These are phyloP conservation scores for Rhizopus delemar DNA, from an alignment of 371 early-diverging fungal species.

Conservation along the genomic window DNA sequence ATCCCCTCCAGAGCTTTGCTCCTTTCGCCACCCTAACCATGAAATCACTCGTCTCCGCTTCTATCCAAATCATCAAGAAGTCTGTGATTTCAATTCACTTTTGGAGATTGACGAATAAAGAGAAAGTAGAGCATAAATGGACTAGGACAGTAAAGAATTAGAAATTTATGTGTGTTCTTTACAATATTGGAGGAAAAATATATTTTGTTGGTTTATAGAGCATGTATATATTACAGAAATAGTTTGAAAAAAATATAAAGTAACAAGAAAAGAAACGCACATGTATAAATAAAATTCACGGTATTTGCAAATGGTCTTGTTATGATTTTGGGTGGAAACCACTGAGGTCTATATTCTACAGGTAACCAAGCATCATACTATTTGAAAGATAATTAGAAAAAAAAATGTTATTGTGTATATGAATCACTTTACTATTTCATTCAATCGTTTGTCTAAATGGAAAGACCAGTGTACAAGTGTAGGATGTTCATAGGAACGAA, in stretches of 20 bases:
- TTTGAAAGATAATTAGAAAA: background rate
- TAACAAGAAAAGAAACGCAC: background rate
- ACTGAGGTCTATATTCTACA: constrained; percentile 1
- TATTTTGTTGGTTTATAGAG: constrained; percentile 53
- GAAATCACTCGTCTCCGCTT: constrained; percentile 28
- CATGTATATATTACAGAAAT: constrained; percentile 7
- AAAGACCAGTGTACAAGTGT: constrained; percentile 9
- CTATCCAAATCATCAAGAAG: constrained; percentile 55
- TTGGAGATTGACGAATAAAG: constrained; percentile 77
- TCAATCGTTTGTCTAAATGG: constrained; percentile 4
- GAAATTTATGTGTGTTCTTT: background rate
- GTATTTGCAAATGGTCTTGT: constrained; percentile 7
- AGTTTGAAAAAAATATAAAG: constrained; percentile 5
- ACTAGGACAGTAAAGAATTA: constrained; percentile 37
- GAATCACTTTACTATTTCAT: constrained; percentile 5
- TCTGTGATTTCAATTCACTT: constrained; percentile 67
- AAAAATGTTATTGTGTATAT: background rate
- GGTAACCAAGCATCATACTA: constrained; percentile 13
- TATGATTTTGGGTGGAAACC: background rate
- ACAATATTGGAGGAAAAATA: constrained; percentile 14
- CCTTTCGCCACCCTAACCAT: constrained; percentile 78
- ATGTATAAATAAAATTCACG: background rate
- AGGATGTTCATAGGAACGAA: constrained; percentile 17
- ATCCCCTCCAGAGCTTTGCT: constrained; percentile 74
- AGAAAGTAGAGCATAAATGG: constrained; percentile 97